Conservation (phyloP, 2,329 filamentous ascomycete genomes). For the Exophiala dermatitidis region DNA sequence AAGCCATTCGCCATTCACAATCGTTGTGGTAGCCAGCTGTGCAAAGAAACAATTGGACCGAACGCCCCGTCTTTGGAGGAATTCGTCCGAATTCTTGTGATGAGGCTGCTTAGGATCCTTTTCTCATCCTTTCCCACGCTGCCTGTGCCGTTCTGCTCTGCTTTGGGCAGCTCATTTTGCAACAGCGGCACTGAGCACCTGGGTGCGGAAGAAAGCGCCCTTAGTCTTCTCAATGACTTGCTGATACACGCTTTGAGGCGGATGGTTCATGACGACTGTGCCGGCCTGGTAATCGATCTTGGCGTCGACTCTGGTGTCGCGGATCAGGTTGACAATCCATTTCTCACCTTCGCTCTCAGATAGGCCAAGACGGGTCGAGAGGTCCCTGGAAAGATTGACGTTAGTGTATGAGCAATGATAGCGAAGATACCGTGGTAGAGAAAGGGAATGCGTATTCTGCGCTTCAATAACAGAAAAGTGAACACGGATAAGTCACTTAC, state of each 20-base stretch:
- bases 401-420: background rate
- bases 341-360: constrained; percentile 96
- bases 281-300: constrained; percentile 99
- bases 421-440: background rate
- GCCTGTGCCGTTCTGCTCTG: background rate
- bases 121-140: background rate
- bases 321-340: constrained; percentile 99
- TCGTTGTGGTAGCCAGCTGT: too few species aligned
- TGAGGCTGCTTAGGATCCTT: too few species aligned
- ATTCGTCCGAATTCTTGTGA: too few species aligned
- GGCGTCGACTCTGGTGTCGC: constrained; percentile 92
- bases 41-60: too few species aligned
- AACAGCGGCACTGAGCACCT: constrained; percentile 66
- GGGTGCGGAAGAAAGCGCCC: constrained; percentile 96
- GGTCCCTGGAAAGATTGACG: constrained; percentile 47
- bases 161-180: constrained; percentile 37
- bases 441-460: background rate
- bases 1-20: too few species aligned
- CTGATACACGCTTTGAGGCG: constrained; percentile 95
- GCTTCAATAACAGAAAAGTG: background rate
- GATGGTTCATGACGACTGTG: constrained; percentile 99
- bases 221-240: constrained; percentile 99
- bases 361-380: constrained; percentile 83
- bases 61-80: too few species aligned
- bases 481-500: constrained; percentile 37